phyloP scores from a whole-genome alignment of 768 basidiomycete species.

The Boletus tomentosulus region DNA sequence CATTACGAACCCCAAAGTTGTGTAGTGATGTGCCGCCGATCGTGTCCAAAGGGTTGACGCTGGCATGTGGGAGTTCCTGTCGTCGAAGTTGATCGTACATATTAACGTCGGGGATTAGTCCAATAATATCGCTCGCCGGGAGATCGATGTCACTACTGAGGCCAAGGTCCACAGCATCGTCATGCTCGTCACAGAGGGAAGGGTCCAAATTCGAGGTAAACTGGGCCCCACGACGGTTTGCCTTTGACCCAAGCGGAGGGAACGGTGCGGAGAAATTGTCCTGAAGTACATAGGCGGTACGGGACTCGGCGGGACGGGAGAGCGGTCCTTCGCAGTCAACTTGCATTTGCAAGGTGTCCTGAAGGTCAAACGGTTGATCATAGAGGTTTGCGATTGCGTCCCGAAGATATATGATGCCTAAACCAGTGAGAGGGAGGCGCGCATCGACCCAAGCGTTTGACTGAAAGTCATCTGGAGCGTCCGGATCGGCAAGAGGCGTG shows the following conservation, averaged over 20 bases:
- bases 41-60: conserved; percentile 41
- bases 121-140: conserved; percentile 12
- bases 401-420: conserved; percentile 21
- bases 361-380: neutral
- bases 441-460: conserved; percentile 26
- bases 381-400: neutral
- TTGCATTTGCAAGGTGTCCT: neutral
- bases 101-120: conserved; percentile 34
- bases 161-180: neutral
- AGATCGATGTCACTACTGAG: conserved; percentile 11
- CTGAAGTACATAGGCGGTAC: neutral
- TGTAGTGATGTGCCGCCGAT: conserved; percentile 14
- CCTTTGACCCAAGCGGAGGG: neutral
- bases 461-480: conserved; percentile 24
- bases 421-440: conserved; percentile 20
- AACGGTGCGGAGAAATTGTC: neutral
- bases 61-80: conserved; percentile 14
- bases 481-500: neutral
- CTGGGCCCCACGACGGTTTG: neutral
- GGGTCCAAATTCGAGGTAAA: neutral
- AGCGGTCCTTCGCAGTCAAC: conserved; percentile 1
- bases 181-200: neutral
- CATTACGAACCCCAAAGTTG: neutral
- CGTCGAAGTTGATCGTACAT: conserved; percentile 27
- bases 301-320: neutral